A percentile compares a stretch with the other conserved stretches of the same genome.
Evolutionary conservation across 1,284 basidiomycete species (phyloP).

Genomic region (Bjerkandera adusta): DNA sequence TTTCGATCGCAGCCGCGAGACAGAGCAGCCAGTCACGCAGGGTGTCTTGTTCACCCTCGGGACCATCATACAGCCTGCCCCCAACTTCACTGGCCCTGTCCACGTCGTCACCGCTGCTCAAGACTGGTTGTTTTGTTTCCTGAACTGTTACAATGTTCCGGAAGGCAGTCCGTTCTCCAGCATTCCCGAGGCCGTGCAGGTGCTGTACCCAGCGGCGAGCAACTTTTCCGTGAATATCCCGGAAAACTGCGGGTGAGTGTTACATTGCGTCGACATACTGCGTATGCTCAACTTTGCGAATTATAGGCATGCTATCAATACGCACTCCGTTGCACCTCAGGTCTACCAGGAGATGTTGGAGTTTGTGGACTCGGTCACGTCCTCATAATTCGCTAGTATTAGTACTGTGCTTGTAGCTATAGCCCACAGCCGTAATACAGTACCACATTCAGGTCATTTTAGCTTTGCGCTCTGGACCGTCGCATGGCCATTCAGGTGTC

Average conservation of each 20-base stretch:
- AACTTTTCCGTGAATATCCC: constrained; percentile 18
- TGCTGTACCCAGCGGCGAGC: constrained; percentile 16
- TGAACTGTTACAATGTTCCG: constrained; percentile 20
- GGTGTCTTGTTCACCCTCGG: constrained; percentile 19
- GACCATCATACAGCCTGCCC: constrained; percentile 13
- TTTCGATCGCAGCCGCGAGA: constrained; percentile 7
- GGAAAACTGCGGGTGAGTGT: constrained; percentile 14
- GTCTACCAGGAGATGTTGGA: constrained; percentile 16
- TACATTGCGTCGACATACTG: too few relatives aligned
- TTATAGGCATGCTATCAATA: constrained; percentile 14
- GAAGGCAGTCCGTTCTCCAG: constrained; percentile 6
- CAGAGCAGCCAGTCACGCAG: constrained; percentile 19
- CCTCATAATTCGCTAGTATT: neutral
- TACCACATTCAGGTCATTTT: too few relatives aligned
- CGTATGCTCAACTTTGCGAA: too few relatives aligned
- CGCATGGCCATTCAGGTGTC: too few relatives aligned
- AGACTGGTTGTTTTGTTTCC: constrained; percentile 18
- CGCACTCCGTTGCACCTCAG: constrained; percentile 16
- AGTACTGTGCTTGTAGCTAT: too few relatives aligned
- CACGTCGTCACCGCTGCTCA: constrained; percentile 18
- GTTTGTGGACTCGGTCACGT: constrained; percentile 9
- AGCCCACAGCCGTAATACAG: too few relatives aligned
- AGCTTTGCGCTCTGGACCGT: too few relatives aligned
- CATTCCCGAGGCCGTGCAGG: constrained; percentile 14
- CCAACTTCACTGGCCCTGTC: constrained; percentile 17